Evolutionary conservation across 2,329 filamentous ascomycete species (phyloP), one percentile per base, ranked within the genome.

Genomic region (Aspergillus sp.): DNA sequence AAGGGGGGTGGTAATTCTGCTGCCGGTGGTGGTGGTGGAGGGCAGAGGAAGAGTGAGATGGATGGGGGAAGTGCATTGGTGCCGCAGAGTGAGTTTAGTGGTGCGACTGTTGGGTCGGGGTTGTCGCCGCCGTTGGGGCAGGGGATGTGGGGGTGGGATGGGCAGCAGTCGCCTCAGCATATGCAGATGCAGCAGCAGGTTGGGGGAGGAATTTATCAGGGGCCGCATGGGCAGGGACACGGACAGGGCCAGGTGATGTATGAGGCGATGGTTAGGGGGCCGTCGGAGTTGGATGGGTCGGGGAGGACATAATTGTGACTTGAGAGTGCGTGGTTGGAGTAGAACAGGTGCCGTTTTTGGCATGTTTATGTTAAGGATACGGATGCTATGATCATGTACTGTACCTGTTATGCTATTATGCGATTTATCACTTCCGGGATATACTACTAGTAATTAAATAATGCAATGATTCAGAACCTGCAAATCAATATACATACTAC

Each of bases 271-370:
- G 56, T 38, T 25, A 32, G 17, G 2, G 60, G 27, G 2, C 64
- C 66, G 1, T 62, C 60, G 1, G 67, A 69, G 49, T n/a, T 69
- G 42, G 67, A 68, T 23, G 67, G 58, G 4, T 47, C 17, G 23
- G 25, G 44, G 11, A 23, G 23, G 23, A 39, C 32, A 2, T 57
- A 30, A 57, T 10, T 3, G 21, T 13, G 2, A 6, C 4, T 36
- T 15, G 32, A 2, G 13, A 36, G 4, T 36, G 5, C 27, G 8
- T 30, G 27, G 8, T 30, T 30, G 27, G 27, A 11, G 27, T 11
- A 11, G 5, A 11, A 36, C 11, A 5, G 11, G 32, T 36, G 17
- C 17, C 17, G 32, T 36, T 25, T 50, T 13, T 30, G 13, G 10
- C 27, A n/a, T 52, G 50, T 11, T 42, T 8, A n/a, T 42, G 2